phyloP scores from a whole-genome alignment of 140 eudicot genomes.

The Bidens hawaiensis region DNA sequence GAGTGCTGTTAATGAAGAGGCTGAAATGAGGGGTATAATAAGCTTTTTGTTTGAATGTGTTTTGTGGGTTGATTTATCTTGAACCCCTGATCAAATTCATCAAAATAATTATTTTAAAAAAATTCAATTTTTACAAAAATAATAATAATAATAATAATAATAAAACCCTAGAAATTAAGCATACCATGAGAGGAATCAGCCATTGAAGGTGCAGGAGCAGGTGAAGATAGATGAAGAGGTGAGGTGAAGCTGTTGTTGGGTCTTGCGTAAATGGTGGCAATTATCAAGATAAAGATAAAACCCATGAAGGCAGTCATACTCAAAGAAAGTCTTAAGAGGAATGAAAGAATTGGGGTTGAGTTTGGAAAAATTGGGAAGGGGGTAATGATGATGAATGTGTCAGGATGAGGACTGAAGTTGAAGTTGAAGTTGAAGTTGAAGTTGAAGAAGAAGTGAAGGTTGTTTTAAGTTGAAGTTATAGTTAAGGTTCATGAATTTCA shows the following conservation, averaged over 20 bases:
- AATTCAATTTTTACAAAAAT: background rate
- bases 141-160: too few relatives aligned
- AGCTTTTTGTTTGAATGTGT: slow-evolving; percentile 43
- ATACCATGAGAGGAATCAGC: too few relatives aligned
- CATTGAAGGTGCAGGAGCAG: slow-evolving; percentile 28
- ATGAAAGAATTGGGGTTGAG: too few relatives aligned
- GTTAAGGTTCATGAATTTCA: too few relatives aligned
- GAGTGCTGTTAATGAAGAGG: slow-evolving; percentile 34
- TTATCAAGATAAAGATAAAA: slow-evolving; percentile 4
- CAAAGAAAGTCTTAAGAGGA: too few relatives aligned
- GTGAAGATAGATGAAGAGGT: slow-evolving; percentile 17
- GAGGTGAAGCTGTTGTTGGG: slow-evolving; percentile 5
- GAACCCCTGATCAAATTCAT: slow-evolving; percentile 26
- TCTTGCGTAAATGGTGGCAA: slow-evolving; percentile 29
- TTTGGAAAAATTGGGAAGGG: background rate
- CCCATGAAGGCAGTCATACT: too few relatives aligned
- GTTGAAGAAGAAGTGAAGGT: background rate
- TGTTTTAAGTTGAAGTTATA: background rate
- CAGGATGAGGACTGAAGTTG: background rate
- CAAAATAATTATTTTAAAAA: slow-evolving; percentile 7
- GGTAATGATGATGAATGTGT: slow-evolving; percentile 4
- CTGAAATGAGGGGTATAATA: slow-evolving; percentile 41
- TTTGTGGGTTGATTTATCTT: slow-evolving; percentile 13
- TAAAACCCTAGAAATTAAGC: slow-evolving; percentile 18
- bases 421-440: slow-evolving; percentile 11